These are phyloP conservation scores for Colletotrichum sp. DNA, from an alignment of 2,329 filamentous ascomycete species.

Conservation along the genomic window DNA sequence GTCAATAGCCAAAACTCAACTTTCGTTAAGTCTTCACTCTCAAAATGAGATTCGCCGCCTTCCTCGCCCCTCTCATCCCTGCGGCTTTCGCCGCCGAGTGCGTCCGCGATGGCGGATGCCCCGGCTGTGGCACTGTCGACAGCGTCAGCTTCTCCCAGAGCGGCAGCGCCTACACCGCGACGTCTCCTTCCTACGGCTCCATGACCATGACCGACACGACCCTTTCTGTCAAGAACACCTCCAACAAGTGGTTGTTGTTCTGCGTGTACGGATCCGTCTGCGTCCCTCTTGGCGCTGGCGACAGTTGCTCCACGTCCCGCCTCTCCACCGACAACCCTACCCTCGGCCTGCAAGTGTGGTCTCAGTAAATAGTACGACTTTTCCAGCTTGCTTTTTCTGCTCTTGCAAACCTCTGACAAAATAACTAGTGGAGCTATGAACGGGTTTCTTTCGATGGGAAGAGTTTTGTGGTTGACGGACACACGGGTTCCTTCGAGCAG, in stretches of 20 bases:
- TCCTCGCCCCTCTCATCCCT: background rate
- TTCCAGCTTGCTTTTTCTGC: background rate
- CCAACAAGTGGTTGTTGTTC: conserved; percentile 2
- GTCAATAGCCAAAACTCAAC: background rate
- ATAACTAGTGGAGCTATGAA: background rate
- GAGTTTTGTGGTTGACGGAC: background rate
- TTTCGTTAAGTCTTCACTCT: background rate
- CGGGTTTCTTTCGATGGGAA: background rate
- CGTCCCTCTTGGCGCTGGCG: background rate
- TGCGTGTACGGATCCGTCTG: background rate
- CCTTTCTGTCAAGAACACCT: background rate
- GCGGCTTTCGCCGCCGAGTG: background rate
- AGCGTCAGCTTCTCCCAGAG: background rate
- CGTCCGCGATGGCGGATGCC: background rate
- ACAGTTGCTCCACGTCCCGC: background rate
- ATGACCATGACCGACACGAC: background rate
- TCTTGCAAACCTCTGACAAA: background rate
- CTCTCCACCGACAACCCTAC: background rate
- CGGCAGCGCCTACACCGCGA: background rate
- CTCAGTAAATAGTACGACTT: background rate
- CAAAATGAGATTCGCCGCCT: background rate
- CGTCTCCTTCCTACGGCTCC: background rate
- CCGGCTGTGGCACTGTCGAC: background rate
- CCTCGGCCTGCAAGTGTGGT: background rate
- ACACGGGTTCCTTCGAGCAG: background rate